These are phyloP conservation scores for Panicum miliaceum DNA, from an alignment of 176 grass and related monocot genomes.

Conservation along the genomic window DNA sequence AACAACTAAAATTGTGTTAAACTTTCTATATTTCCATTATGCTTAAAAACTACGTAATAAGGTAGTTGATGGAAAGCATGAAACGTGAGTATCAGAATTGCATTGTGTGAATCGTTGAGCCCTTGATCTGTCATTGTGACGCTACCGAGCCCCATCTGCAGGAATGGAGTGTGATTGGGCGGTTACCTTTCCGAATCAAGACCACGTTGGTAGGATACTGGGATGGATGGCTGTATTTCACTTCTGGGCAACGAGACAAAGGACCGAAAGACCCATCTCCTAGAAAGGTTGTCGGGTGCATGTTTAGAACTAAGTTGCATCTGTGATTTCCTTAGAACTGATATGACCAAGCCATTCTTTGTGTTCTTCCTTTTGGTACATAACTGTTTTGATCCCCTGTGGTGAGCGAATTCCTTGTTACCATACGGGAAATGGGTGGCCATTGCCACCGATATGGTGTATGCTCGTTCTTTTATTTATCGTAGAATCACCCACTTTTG, in stretches of 20 bases:
- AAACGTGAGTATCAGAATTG: not conserved
- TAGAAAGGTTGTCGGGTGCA: constrained; percentile 78
- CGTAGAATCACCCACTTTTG: constrained; percentile 9
- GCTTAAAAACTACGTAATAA: not conserved
- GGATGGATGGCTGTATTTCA: constrained; percentile 95
- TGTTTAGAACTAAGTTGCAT: constrained; percentile 86
- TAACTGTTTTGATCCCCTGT: not conserved
- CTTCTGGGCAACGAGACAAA: constrained; percentile 93
- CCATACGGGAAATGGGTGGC: constrained; percentile 7
- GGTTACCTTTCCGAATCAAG: constrained; percentile 96
- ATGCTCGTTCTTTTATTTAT: not conserved
- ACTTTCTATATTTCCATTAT: not conserved
- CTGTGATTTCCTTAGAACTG: constrained; percentile 48
- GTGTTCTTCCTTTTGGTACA: constrained; percentile 1
- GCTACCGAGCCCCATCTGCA: constrained; percentile 45
- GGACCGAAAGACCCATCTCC: constrained; percentile 79
- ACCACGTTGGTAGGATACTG: constrained; percentile 93
- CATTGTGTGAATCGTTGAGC: not conserved
- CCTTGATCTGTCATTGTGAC: constrained; percentile 5
- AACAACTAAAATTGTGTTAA: not conserved
- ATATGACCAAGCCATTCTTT: constrained; percentile 46
- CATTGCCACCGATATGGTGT: constrained; percentile 37
- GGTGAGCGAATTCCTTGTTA: constrained; percentile 21
- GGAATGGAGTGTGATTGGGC: constrained; percentile 89
- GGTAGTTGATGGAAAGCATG: not conserved